phyloP scores from a whole-genome alignment of 2,329 filamentous ascomycete species.

The Microdochium nivale region DNA sequence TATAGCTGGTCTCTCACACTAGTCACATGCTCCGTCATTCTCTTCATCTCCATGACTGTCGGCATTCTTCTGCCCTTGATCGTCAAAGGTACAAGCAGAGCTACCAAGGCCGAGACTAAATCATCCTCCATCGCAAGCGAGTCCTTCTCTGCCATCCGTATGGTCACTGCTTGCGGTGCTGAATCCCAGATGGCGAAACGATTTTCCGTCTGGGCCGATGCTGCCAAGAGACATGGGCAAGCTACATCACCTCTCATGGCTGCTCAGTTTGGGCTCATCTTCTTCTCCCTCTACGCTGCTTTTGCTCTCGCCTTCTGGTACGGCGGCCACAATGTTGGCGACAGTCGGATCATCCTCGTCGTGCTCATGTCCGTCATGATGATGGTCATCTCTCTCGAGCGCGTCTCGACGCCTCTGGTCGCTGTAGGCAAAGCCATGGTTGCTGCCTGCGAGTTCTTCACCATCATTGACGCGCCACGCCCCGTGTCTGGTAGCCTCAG shows the following conservation, averaged over 20 bases:
- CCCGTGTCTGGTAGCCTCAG: slow-evolving; percentile 29
- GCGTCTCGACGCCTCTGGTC: slow-evolving; percentile 49
- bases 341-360: slow-evolving; percentile 36
- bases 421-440: slow-evolving; percentile 48
- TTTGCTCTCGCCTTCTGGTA: slow-evolving; percentile 57
- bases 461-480: slow-evolving; percentile 41
- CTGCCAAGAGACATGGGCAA: slow-evolving; percentile 40
- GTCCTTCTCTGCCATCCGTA: slow-evolving; percentile 49
- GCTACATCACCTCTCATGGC: slow-evolving; percentile 41
- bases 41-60: slow-evolving; percentile 45
- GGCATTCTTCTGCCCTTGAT: slow-evolving; percentile 44
- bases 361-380: slow-evolving; percentile 52
- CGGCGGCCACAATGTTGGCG: slow-evolving; percentile 43
- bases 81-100: slow-evolving; percentile 37
- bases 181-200: slow-evolving; percentile 43
- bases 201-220: slow-evolving; percentile 46
- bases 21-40: slow-evolving; percentile 45
- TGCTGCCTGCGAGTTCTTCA: slow-evolving; percentile 49
- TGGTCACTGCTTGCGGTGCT: slow-evolving; percentile 55
- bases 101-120: slow-evolving; percentile 44
- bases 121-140: slow-evolving; percentile 54
- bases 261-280: slow-evolving; percentile 44
- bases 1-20: slow-evolving; percentile 52
- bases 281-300: slow-evolving; percentile 42
- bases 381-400: slow-evolving; percentile 46